Base-by-base conservation (phyloP, 202 grass and related monocot species). In the Zizania palustris region DNA sequence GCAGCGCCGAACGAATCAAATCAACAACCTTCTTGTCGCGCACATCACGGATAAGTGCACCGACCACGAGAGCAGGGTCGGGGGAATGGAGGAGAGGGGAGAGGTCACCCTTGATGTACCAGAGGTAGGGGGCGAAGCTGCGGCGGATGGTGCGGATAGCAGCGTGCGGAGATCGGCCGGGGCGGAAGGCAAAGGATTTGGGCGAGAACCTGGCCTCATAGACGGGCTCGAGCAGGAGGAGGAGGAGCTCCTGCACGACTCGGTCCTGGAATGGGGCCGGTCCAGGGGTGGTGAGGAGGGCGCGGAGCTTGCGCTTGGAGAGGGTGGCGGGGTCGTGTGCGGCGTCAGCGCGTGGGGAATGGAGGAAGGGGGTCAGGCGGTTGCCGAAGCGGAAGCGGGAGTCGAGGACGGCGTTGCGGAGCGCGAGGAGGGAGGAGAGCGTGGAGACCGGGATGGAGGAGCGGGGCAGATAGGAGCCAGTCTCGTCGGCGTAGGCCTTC, bases 281-380 rank as follows among this genome's bases (percentile, higher is more conserved):
- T 3, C 87, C 84, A 0, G 94, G 80, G 67, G 91, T 89, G 20
- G 91, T 82, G 61, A 97, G 82, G 57, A 97, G 89, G 56, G 67
- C 82, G 49, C 92, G 89, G 69, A 97, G 91, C 89, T 97, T 97
- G 65, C 94, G 86, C 87, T 97, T 97, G 71, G 94, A 97, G 73
- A 97, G 89, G 14, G 91, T 78, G 63, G 80, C 14, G 3, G 84
- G 91, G 82, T 97, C 94, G 54, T 59, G 76, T 22, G 82, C 60
- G 12, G 83, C 78, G 38, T 42, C 64, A 45, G 88, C 82, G 59
- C 89, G 91, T 9, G 95, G 91, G 9, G 95, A 94, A 12, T 70
- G 91, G 63, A 97, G 67, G 77, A 86, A 79, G 8, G 89, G 86
- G 11, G 86, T 88, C 15, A 93, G 82, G 65, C 94, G 94, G 80